Evolutionary conservation across 73 alveolate species (phyloP).

Genomic region (Diophrys appendiculata): DNA sequence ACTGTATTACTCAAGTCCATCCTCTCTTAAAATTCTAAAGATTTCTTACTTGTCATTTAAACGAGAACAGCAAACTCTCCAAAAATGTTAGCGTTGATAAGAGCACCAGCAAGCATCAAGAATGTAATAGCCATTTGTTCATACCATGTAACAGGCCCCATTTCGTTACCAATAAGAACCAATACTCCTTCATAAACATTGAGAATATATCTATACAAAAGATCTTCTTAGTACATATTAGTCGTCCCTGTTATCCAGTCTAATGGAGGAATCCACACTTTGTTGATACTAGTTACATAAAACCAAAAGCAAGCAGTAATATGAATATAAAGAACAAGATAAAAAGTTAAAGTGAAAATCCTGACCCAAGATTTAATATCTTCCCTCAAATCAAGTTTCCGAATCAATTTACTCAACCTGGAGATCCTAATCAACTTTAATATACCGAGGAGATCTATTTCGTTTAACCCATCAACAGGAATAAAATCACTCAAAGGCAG

Average conservation of each 20-base stretch:
- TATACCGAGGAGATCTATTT: constrained; percentile 41
- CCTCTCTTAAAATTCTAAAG: neutral
- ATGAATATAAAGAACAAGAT: constrained; percentile 30
- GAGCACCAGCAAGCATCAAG: constrained; percentile 19
- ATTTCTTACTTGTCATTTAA: neutral
- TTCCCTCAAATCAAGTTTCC: constrained; percentile 18
- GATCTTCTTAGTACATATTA: neutral
- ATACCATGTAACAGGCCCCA: neutral
- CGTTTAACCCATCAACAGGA: neutral
- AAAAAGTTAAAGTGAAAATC: constrained; percentile 5
- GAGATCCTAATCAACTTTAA: constrained; percentile 56
- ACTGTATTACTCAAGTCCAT: constrained; percentile 14
- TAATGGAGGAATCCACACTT: constrained; percentile 16
- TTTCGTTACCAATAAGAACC: constrained; percentile 17
- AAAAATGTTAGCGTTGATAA: constrained; percentile 5
- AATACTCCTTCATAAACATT: constrained; percentile 17
- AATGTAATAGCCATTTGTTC: neutral
- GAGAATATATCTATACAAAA: neutral
- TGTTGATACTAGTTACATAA: neutral
- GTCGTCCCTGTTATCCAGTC: constrained; percentile 3
- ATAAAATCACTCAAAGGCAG: constrained; percentile 32
- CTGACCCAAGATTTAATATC: constrained; percentile 10
- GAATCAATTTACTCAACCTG: constrained; percentile 33
- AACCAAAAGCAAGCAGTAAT: constrained; percentile 33
- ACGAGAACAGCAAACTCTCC: constrained; percentile 21